Conservation (phyloP, 495 filamentous ascomycete genomes). For the Trichocladium antarcticum region DNA sequence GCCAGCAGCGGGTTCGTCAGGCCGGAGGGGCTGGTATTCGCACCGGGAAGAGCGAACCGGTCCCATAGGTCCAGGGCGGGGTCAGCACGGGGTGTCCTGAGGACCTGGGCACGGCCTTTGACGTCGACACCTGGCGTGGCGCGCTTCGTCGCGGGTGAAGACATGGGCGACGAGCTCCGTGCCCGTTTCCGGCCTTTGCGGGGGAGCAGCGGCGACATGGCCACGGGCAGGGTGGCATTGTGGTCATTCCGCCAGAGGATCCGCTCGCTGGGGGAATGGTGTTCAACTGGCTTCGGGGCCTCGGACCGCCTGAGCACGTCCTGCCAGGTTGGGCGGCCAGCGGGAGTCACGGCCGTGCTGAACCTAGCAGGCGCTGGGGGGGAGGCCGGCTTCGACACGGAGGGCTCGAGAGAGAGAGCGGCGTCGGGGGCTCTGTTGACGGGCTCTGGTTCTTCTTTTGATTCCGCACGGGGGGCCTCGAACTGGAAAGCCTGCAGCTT, state of each 20-base stretch:
- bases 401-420: neutral
- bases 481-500: constrained; percentile 43
- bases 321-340: constrained; percentile 59
- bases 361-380: constrained; percentile 1
- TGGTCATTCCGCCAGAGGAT: constrained; percentile 32
- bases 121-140: constrained; percentile 30
- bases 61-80: constrained; percentile 81
- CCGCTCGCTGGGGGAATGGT: constrained; percentile 35
- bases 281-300: constrained; percentile 21
- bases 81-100: constrained; percentile 70
- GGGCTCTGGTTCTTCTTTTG: too few relatives aligned
- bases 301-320: constrained; percentile 71
- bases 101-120: constrained; percentile 43
- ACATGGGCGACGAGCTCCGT: constrained; percentile 69
- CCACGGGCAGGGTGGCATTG: constrained; percentile 28
- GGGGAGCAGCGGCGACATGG: constrained; percentile 36
- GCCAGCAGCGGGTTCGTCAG: constrained; percentile 42
- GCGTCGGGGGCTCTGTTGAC: neutral
- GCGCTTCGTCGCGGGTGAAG: constrained; percentile 44
- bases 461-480: constrained; percentile 1
- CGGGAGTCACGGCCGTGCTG: constrained; percentile 61
- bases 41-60: constrained; percentile 46
- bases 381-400: neutral
- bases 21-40: constrained; percentile 26
- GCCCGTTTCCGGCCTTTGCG: constrained; percentile 57